These are phyloP conservation scores for Bauhinia variegata DNA, from an alignment of 306 rosid species.

Conservation along the genomic window DNA sequence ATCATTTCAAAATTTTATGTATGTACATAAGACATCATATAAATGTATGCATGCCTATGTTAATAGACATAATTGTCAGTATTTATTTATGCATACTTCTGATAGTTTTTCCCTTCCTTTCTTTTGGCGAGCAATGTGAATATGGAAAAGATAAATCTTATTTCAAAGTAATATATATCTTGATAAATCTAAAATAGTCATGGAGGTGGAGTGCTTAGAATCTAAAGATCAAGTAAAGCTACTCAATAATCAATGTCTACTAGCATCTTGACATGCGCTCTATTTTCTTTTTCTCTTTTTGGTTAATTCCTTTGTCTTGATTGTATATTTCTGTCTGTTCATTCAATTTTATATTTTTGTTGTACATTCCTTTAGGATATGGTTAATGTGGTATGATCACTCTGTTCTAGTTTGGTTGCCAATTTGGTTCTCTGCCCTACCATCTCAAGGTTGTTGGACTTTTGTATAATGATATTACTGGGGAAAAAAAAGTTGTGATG, in stretches of 20 bases:
- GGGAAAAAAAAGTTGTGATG: too few relatives aligned
- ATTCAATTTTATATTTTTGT: background rate
- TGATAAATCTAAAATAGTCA: conserved; percentile 1
- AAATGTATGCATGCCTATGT: background rate
- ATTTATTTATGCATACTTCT: background rate
- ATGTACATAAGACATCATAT: background rate
- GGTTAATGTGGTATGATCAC: background rate
- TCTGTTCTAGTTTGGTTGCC: background rate
- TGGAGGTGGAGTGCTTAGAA: background rate
- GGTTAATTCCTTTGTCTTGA: background rate
- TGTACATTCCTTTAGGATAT: background rate
- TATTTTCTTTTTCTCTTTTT: background rate
- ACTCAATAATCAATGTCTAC: conserved; percentile 7
- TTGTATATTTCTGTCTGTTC: background rate
- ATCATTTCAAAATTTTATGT: background rate
- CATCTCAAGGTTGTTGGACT: too few relatives aligned
- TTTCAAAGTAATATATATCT: background rate
- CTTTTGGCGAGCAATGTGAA: too few relatives aligned
- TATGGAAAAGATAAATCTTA: background rate
- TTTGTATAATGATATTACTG: too few relatives aligned
- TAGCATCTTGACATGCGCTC: background rate
- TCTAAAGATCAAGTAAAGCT: conserved; percentile 2
- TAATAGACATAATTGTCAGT: background rate
- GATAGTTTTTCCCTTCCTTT: too few relatives aligned
- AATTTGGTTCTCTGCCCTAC: too few relatives aligned